Conservation (phyloP, 2,329 filamentous ascomycete species). For the Escovopsis sp. region DNA sequence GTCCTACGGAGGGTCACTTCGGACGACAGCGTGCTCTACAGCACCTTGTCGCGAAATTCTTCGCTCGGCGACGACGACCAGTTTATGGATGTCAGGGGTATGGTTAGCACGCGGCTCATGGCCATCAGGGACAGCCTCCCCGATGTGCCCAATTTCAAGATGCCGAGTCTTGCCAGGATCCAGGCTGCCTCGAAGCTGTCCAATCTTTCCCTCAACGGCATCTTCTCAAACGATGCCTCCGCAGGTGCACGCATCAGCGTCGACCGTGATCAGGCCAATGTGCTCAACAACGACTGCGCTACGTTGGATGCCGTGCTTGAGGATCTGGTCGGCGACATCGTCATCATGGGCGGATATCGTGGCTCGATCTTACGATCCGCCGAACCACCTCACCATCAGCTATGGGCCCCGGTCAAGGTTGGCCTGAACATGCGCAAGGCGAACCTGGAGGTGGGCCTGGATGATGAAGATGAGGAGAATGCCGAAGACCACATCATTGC, state of each 20-base stretch:
- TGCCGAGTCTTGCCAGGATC: slow-evolving; percentile 45
- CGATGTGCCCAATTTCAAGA: slow-evolving; percentile 62
- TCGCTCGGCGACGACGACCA: slow-evolving; percentile 71
- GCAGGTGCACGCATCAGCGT: slow-evolving; percentile 12
- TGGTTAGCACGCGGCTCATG: slow-evolving; percentile 79
- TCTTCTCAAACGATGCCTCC: slow-evolving; percentile 13
- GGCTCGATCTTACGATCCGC: slow-evolving; percentile 80
- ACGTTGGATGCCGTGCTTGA: slow-evolving; percentile 43
- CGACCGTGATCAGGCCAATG: slow-evolving; percentile 6
- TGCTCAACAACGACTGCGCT: slow-evolving; percentile 11
- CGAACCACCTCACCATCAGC: slow-evolving; percentile 64
- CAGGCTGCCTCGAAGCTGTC: slow-evolving; percentile 17
- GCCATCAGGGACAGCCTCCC: slow-evolving; percentile 79
- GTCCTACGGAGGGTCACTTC: slow-evolving; percentile 20
- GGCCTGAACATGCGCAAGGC: slow-evolving; percentile 84
- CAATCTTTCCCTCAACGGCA: slow-evolving; percentile 17
- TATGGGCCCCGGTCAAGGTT: slow-evolving; percentile 90
- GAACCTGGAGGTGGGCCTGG: slow-evolving; percentile 73
- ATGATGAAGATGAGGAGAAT: slow-evolving; percentile 64
- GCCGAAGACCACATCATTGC: slow-evolving; percentile 76
- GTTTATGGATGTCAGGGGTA: slow-evolving; percentile 66
- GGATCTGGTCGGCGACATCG: slow-evolving; percentile 65
- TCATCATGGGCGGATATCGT: slow-evolving; percentile 79
- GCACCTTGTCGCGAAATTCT: slow-evolving; percentile 61
- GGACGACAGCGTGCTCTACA: slow-evolving; percentile 65